Conservation (phyloP, 1,284 basidiomycete species). For the Jaminaea rosea region DNA sequence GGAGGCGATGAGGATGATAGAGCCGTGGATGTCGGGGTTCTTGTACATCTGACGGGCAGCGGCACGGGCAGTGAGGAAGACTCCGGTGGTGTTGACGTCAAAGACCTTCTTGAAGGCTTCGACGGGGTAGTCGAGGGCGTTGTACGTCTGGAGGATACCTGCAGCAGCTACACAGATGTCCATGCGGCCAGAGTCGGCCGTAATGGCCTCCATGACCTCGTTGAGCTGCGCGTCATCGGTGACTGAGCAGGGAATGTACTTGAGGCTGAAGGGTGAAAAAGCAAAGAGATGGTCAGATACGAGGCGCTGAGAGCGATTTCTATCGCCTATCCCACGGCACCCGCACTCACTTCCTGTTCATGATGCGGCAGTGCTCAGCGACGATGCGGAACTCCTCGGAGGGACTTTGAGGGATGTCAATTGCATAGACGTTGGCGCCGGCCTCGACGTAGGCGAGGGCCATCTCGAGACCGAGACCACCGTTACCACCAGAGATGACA, state of each 20-base stretch:
- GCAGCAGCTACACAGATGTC: slow-evolving; percentile 69
- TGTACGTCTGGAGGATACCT: slow-evolving; percentile 59
- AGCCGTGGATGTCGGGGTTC: slow-evolving; percentile 62
- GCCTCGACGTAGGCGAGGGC: slow-evolving; percentile 67
- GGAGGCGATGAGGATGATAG: slow-evolving; percentile 72
- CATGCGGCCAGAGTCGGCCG: slow-evolving; percentile 53
- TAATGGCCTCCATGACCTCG: slow-evolving; percentile 43
- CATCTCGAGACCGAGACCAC: slow-evolving; percentile 74
- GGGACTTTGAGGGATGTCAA: slow-evolving; percentile 62
- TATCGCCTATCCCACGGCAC: too few relatives aligned
- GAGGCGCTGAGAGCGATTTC: too few relatives aligned
- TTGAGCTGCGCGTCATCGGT: slow-evolving; percentile 55
- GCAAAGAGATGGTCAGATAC: too few relatives aligned
- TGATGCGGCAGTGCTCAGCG: slow-evolving; percentile 49
- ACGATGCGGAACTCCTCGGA: slow-evolving; percentile 58
- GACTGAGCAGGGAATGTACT: slow-evolving; percentile 47
- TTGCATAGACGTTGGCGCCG: slow-evolving; percentile 67
- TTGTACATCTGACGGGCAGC: slow-evolving; percentile 64
- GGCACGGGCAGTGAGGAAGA: slow-evolving; percentile 67
- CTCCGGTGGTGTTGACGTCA: slow-evolving; percentile 64
- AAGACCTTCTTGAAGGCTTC: slow-evolving; percentile 60
- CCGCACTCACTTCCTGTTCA: slow-evolving; percentile 56
- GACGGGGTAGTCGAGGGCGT: slow-evolving; percentile 63
- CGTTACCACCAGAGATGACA: slow-evolving; percentile 57
- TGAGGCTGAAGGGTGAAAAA: slow-evolving; percentile 45